phyloP scores from a whole-genome alignment of 139 green algal species.

The Gonium pectorale region DNA sequence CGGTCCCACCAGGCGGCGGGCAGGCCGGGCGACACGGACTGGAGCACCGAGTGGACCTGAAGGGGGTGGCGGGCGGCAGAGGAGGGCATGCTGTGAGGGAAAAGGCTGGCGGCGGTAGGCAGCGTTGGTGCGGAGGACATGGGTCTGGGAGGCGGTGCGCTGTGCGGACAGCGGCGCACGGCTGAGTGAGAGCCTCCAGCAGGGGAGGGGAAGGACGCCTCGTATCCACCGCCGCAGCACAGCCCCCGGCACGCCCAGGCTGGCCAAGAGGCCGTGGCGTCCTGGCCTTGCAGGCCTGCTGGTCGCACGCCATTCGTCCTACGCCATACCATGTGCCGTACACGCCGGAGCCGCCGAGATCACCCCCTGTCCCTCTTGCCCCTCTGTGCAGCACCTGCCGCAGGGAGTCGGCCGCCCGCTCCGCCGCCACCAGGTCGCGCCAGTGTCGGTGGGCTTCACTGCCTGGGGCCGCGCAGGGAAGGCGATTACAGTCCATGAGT shows the following conservation, averaged over 20 bases:
- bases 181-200: no score
- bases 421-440: neutral
- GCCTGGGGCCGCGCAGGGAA: neutral
- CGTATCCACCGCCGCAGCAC: neutral
- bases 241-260: neutral
- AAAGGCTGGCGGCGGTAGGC: neutral
- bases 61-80: no score
- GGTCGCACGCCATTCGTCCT: no score
- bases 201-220: neutral
- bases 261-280: no score
- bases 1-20: slow-evolving; percentile 43
- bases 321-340: no score
- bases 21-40: neutral
- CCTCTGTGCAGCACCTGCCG: no score
- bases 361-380: no score
- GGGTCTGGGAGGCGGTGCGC: no score
- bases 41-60: slow-evolving; percentile 17
- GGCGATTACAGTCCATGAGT: neutral
- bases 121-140: no score
- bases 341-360: no score
- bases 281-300: no score
- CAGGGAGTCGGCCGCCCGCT: neutral
- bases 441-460: neutral
- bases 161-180: no score
- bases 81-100: neutral